Base-by-base conservation (phyloP, 805 yeast genomes). In the Wickerhamomyces subpelliculosus region DNA sequence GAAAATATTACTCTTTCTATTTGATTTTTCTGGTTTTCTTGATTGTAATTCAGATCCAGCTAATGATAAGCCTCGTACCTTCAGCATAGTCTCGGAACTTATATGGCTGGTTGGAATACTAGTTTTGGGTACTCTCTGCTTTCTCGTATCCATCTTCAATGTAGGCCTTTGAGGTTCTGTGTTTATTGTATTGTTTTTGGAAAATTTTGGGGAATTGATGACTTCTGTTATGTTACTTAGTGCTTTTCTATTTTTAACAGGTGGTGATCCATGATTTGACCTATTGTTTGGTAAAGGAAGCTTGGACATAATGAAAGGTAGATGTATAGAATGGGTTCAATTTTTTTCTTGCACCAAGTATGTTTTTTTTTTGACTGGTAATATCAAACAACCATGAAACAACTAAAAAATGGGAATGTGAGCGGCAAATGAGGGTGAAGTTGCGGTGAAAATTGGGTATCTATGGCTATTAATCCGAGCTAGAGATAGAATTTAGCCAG, bases 161-260 rank as follows among this genome's bases (percentile, higher is more conserved):
- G 34, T 8, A 5, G 34, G 19, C n/a, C 23, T 18, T 12, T 13
- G 27, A 25, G 16, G 12, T 25, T 25, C 16, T 12, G 12, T 14
- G 27, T 18, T 9, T 24, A 8, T 28, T 14, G 8, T 9, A 19
- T 11, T 27, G 32, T 17, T 35, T 37, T 17, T n/a, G n/a, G 45
- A 24, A 27, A 33, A 43, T 7, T 36, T 33, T 13, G 55, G 56
- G 5, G 54, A 46, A 32, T 51, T 48, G 22, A 44, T 23, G 13
- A 41, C 41, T 20, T 43, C 46, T 4, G 49, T 47, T 11, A 42
- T 37, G 16, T 48, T 52, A 12, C 31, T 26, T 3, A 52, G 37
- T 0, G 48, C 54, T 25, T 51, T 51, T 32, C 57, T 40, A 31
- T 33, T 40, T 41, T 52, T 52, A 13, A 43, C 28, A 3, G 54